phyloP scores from a whole-genome alignment of 345 rosid species.

The Aethionema arabicum region DNA sequence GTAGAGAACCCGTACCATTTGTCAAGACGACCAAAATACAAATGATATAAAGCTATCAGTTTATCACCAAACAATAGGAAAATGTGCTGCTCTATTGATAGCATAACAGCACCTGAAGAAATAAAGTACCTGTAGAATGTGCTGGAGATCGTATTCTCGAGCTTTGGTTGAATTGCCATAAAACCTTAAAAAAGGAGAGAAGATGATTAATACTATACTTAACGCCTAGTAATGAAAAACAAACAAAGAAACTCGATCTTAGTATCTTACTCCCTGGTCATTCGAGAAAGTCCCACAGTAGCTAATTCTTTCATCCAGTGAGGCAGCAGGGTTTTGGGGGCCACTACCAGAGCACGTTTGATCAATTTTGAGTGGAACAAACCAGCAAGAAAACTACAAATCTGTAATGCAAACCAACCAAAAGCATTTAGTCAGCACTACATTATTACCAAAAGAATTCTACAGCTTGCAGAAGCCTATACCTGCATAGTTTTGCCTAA shows the following conservation, averaged over 20 bases:
- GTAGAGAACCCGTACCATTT: conserved; percentile 9
- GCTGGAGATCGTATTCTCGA: conserved; percentile 85
- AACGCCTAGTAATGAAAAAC: conserved; percentile 7
- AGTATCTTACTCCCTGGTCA: conserved; percentile 92
- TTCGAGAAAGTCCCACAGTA: conserved; percentile 74
- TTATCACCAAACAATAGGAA: conserved; percentile 9
- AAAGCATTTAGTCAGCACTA: conserved; percentile 8
- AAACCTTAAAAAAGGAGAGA: conserved; percentile 50
- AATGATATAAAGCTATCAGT: conserved; percentile 20
- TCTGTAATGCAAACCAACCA: conserved; percentile 46
- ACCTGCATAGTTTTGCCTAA: conserved; percentile 99
- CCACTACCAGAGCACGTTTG: conserved; percentile 79
- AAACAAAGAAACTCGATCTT: conserved; percentile 32
- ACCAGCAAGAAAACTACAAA: conserved; percentile 93
- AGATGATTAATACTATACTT: not conserved
- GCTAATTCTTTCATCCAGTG: conserved; percentile 97
- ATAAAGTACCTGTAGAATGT: conserved; percentile 70
- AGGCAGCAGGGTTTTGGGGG: conserved; percentile 89
- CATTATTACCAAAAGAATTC: not conserved
- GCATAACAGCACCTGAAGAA: conserved; percentile 22
- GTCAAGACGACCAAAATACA: conserved; percentile 8
- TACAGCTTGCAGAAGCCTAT: conserved; percentile 16
- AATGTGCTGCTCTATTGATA: conserved; percentile 12
- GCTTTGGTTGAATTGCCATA: conserved; percentile 69
- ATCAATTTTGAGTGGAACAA: conserved; percentile 75